These are phyloP conservation scores for Onygenales sp. DNA, from an alignment of 2,329 filamentous ascomycete species.

Conservation along the genomic window DNA sequence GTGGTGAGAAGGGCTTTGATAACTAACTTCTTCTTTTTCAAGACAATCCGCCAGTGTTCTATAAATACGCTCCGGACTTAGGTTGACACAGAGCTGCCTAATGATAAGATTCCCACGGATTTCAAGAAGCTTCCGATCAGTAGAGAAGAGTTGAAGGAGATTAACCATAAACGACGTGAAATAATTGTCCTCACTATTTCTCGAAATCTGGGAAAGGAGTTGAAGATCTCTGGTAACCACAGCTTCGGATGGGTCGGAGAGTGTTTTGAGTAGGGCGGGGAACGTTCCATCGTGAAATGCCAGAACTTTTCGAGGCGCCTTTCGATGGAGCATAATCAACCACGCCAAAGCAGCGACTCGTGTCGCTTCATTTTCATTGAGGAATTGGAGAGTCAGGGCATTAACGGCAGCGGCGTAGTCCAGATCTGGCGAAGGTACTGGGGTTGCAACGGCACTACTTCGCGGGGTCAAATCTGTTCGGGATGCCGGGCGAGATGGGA, in stretches of 20 bases:
- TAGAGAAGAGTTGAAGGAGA: conserved; percentile 87
- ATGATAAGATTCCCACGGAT: conserved; percentile 94
- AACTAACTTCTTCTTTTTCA: conserved; percentile 72
- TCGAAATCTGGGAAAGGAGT: conserved; percentile 87
- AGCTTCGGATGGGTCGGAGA: conserved; percentile 89
- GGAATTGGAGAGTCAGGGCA: conserved; percentile 81
- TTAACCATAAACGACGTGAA: conserved; percentile 99
- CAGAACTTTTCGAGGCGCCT: conserved; percentile 84
- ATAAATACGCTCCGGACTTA: conserved; percentile 93
- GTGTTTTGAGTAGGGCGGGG: conserved; percentile 85
- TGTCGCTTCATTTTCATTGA: conserved; percentile 95
- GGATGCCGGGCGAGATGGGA: conserved; percentile 20
- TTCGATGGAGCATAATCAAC: conserved; percentile 95
- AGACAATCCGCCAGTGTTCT: conserved; percentile 91
- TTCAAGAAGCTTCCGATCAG: conserved; percentile 82
- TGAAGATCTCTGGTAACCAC: conserved; percentile 93
- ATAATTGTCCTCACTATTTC: conserved; percentile 93
- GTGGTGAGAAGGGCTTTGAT: background rate
- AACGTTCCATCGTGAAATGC: conserved; percentile 97
- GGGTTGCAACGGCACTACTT: conserved; percentile 38
- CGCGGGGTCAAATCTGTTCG: conserved; percentile 31
- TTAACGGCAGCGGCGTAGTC: conserved; percentile 94
- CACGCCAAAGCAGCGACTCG: conserved; percentile 87
- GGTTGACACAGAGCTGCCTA: conserved; percentile 80
- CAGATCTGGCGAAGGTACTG: conserved; percentile 52